Evolutionary conservation across 1,139 yeast genomes (phyloP), one percentile per base, ranked within the genome.

Genomic region (Yamadazyma friedrichii): DNA sequence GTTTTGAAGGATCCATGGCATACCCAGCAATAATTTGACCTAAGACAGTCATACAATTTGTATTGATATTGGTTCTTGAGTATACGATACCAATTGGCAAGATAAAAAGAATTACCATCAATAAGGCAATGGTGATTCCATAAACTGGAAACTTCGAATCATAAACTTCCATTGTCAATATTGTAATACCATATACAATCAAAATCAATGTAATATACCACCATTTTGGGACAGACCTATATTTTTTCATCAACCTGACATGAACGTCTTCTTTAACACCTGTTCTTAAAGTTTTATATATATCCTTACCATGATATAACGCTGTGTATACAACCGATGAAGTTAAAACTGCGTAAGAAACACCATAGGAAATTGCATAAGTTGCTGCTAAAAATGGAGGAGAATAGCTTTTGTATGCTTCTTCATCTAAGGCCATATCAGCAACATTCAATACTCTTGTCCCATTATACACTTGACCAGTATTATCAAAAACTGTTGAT

Each of bases 181-280:
- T 58, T 8, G 76, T 58, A 47, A 70, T 44, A 27, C 60, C 76
- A 45, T 70, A 69, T 48, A 68, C 66, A 24, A 61, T 47, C 17
- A 69, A 46, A 55, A 81, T 76, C 4, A 78, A 67, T 29, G 72
- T 53, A 1, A 54, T 54, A 53, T 67, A 84, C 84, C 87, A 79
- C 87, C 87, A 81, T 46, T 74, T 80, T 28, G 89, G 89, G 24
- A 76, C 80, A 50, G 76, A 80, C 40, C 65, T 72, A 59, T 82
- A 84, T 33, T 64, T 61, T 45, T 64, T 65, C 85, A 82, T 82
- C 44, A 81, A 70, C 50, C 82, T 71, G 65, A 71, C 73, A 57
- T 82, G 88, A 20, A 83, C 78, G 59, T 83, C 53, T 68, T 66
- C 50, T 64, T 59, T 49, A 42, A 48, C 52, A 34, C 45, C 40